Base-by-base conservation (phyloP, 1,139 yeast species). In the Suhomyces yuchorum region DNA sequence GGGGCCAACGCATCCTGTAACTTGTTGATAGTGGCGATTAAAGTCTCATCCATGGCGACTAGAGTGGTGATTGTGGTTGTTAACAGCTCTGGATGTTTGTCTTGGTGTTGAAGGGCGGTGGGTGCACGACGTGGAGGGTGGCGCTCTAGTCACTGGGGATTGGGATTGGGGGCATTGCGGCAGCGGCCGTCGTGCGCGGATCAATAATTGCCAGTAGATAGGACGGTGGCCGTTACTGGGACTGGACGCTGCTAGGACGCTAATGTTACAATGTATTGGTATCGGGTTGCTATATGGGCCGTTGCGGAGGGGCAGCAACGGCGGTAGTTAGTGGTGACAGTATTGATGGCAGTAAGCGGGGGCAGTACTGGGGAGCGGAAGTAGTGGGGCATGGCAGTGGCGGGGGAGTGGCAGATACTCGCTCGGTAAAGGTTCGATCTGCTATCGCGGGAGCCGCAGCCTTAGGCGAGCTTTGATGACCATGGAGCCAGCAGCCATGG, bases 1-100 rank as follows among this genome's bases (percentile, higher is more conserved):
- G 97, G 96, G 5, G 97, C 96, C 65, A 92, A 78, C 7, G 98
- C 99, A 64, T 85, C 96, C 68, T 90, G 97, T 54, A 90, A 78
- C 68, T 90, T 89, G 76, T 93, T 93, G 70, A 93, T 95, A 37
- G 97, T 90, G 54, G 88, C 80, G 62, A 92, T 92, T 61, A 92
- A 83, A 40, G 85, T 78, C 71, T 89, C 96, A 74, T 92, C 98
- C 98, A 92, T 92, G 45, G 34, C 50, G 50, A 9, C 22, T 23
- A 14, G 24, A 34, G 35, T 44, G 37, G 28, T 20, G 32, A 34
- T 36, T n/a, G 40, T 32, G 41, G 40, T 40, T 35, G 43, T 24
- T 34, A 18, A 17, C 22, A 22, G 33, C 11, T 23, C 17, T 33
- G 43, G 33, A 14, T 8, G 33, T 23, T 37, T 41, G 37, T 44